Conservation (phyloP, 179 eudicot genomes). For the Nepenthes alata region DNA sequence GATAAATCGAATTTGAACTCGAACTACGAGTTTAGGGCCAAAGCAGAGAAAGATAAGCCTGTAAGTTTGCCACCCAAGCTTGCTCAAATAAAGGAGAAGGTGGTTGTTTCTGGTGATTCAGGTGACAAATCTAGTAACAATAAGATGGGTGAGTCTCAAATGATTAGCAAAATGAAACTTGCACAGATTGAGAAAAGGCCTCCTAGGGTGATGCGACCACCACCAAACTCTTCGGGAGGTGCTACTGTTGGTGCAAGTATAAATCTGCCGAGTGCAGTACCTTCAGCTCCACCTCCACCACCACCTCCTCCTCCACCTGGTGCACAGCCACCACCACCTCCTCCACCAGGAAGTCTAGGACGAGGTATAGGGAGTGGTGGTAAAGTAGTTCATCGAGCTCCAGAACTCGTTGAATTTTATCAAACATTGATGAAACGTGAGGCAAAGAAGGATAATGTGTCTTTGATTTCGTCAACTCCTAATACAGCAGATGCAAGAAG, state of each 20-base stretch:
- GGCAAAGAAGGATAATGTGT: constrained; percentile 67
- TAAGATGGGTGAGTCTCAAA: constrained; percentile 34
- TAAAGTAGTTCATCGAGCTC: constrained; percentile 84
- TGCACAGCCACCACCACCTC: constrained; percentile 60
- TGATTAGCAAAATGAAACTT: constrained; percentile 62
- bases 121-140: constrained; percentile 33
- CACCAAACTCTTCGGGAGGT: constrained; percentile 51
- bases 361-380: constrained; percentile 57
- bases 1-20: constrained; percentile 30
- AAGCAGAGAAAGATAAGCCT: constrained; percentile 14
- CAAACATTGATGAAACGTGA: constrained; percentile 93
- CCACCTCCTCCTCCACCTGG: constrained; percentile 59
- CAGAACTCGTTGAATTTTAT: constrained; percentile 90
- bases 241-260: constrained; percentile 20
- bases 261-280: constrained; percentile 23
- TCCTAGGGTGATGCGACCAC: constrained; percentile 73
- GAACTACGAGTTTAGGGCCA: constrained; percentile 9
- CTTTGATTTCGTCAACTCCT: constrained; percentile 40
- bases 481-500: constrained; percentile 66
- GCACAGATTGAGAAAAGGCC: constrained; percentile 77
- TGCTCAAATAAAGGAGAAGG: constrained; percentile 60
- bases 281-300: constrained; percentile 60
- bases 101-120: constrained; percentile 22
- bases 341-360: constrained; percentile 71
- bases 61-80: constrained; percentile 62